Conservation (phyloP, 352 stramenopile species). For the Pythium coloratum region DNA sequence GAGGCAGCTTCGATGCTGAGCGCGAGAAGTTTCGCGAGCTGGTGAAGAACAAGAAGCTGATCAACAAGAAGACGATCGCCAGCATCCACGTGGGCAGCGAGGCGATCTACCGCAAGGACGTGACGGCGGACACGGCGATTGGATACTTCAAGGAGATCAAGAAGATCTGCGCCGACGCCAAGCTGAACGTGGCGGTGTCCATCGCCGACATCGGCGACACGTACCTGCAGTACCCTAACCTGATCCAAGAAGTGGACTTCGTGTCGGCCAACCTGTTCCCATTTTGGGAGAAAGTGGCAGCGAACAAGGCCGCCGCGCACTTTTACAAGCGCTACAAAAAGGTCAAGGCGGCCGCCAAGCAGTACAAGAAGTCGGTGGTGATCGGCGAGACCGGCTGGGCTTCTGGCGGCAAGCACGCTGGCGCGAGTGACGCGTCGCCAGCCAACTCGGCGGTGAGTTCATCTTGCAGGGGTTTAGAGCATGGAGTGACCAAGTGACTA, state of each 20-base stretch:
- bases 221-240: constrained; percentile 44
- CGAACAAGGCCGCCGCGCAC: constrained; percentile 36
- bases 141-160: constrained; percentile 43
- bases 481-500: not conserved
- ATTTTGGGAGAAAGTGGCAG: constrained; percentile 55
- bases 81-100: constrained; percentile 72
- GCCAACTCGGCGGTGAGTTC: constrained; percentile 36
- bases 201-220: constrained; percentile 64
- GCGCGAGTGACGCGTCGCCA: constrained; percentile 36
- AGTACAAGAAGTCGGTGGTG: constrained; percentile 44
- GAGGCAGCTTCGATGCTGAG: constrained; percentile 43
- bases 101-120: constrained; percentile 59
- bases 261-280: constrained; percentile 64
- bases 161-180: constrained; percentile 27
- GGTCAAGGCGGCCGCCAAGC: constrained; percentile 31
- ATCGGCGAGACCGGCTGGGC: constrained; percentile 73
- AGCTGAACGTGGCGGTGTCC: constrained; percentile 42
- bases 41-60: constrained; percentile 28
- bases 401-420: constrained; percentile 34
- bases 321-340: constrained; percentile 41
- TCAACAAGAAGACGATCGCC: constrained; percentile 36
- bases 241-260: constrained; percentile 51
- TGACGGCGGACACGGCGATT: constrained; percentile 42
- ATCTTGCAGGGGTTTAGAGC: not conserved
- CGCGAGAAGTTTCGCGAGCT: constrained; percentile 39